A percentile compares a stretch with the other conserved stretches of the same genome.
phyloP scores from a whole-genome alignment of 306 rosid species.

The Trichosanthes cucumerina region DNA sequence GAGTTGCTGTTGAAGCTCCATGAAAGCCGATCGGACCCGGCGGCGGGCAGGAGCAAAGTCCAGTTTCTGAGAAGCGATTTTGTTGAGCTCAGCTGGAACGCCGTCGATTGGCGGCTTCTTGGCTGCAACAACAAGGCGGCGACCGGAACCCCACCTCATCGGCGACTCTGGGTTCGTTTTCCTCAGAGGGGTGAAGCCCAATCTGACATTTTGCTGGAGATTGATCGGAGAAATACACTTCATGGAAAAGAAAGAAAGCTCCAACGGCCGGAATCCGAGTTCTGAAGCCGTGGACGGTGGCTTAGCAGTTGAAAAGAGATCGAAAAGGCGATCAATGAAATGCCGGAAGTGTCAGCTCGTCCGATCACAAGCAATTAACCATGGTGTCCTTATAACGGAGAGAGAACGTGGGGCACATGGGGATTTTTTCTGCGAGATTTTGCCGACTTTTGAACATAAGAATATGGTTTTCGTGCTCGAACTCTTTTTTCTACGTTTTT shows the following conservation, averaged over 20 bases:
- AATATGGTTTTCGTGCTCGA: not conserved
- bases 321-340: not conserved
- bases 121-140: conserved; percentile 21
- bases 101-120: conserved; percentile 35
- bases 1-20: conserved; percentile 36
- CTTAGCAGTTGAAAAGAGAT: not conserved
- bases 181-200: conserved; percentile 11
- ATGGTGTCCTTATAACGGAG: not conserved
- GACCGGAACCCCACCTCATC: not conserved
- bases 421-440: not conserved
- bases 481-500: not conserved
- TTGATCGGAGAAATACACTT: conserved; percentile 15
- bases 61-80: conserved; percentile 45
- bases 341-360: not conserved
- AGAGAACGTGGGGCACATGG: not conserved
- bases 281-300: conserved; percentile 17
- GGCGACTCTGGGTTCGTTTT: not conserved
- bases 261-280: conserved; percentile 22
- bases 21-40: conserved; percentile 49
- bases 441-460: not conserved
- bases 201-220: conserved; percentile 7
- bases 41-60: conserved; percentile 55
- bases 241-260: conserved; percentile 13
- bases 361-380: not conserved
- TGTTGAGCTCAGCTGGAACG: conserved; percentile 37